These are phyloP conservation scores for Trametes maxima DNA, from an alignment of 768 basidiomycete species.

Conservation along the genomic window DNA sequence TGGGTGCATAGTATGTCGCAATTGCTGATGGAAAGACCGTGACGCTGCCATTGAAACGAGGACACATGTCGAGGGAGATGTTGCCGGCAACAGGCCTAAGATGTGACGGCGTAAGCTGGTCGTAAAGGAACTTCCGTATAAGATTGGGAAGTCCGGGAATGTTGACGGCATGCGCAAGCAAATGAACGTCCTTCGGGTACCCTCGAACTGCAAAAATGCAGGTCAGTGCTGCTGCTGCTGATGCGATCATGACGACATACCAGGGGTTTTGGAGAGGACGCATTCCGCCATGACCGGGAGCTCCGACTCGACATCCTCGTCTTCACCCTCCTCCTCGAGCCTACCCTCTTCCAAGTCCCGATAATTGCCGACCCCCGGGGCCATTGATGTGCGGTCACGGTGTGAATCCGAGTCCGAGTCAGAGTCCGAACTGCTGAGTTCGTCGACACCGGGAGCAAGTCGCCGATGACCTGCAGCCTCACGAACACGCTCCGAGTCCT, in stretches of 20 bases:
- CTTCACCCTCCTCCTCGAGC: no score
- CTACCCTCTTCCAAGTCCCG: no score
- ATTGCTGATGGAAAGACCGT: constrained; percentile 6
- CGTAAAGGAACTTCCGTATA: neutral
- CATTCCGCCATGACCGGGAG: neutral
- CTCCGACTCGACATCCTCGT: no score
- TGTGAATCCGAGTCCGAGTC: no score
- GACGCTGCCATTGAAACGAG: neutral
- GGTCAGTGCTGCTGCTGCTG: neutral
- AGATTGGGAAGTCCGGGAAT: neutral
- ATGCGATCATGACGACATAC: neutral
- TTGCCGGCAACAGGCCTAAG: neutral
- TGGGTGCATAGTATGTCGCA: constrained; percentile 32
- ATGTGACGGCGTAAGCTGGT: neutral
- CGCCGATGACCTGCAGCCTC: no score
- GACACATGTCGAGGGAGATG: neutral
- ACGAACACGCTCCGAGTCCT: no score
- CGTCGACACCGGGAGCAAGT: no score
- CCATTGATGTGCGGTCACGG: no score
- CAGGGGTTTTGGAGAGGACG: neutral
- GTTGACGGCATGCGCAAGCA: neutral
- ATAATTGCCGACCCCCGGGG: no score
- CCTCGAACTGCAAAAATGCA: neutral
- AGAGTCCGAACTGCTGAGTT: no score
- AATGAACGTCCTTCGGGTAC: neutral